Percentiles rank a stretch among this genome's conserved stretches.
These are phyloP conservation scores for Lablab purpureus DNA, from an alignment of 306 rosid genomes.

Conservation along the genomic window DNA sequence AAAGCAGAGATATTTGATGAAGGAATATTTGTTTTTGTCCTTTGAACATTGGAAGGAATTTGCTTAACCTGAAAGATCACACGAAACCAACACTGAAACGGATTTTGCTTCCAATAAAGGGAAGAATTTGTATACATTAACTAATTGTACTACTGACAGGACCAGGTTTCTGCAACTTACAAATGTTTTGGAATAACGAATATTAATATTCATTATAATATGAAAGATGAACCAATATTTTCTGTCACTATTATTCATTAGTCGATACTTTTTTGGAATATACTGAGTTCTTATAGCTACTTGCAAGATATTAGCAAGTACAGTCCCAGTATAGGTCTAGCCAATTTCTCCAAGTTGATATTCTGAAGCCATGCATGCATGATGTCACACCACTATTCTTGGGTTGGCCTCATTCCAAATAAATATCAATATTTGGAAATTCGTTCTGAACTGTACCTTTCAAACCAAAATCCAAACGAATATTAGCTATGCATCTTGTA, in stretches of 20 bases:
- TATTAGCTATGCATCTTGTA: background rate
- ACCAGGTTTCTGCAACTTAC: conserved; percentile 27
- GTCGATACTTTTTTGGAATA: background rate
- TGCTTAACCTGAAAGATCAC: too few relatives aligned
- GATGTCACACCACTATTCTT: conserved; percentile 45
- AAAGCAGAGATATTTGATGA: too few relatives aligned
- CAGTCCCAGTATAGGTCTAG: conserved; percentile 46
- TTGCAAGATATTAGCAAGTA: conserved; percentile 46
- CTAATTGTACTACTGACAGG: background rate
- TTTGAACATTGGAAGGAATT: too few relatives aligned
- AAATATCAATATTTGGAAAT: conserved; percentile 35
- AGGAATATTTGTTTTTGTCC: too few relatives aligned
- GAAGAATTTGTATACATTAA: conserved; percentile 17
- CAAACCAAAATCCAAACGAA: conserved; percentile 36
- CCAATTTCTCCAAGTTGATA: conserved; percentile 58
- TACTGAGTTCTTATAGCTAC: conserved; percentile 49
- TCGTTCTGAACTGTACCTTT: conserved; percentile 44
- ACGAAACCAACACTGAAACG: background rate
- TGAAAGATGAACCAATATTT: too few relatives aligned
- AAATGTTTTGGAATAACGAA: background rate
- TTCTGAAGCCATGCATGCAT: conserved; percentile 50
- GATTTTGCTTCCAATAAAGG: background rate
- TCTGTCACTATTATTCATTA: too few relatives aligned
- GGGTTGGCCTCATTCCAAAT: conserved; percentile 36
- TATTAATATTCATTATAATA: background rate